phyloP scores from a whole-genome alignment of 495 filamentous ascomycete genomes.

The Collariella sp. region DNA sequence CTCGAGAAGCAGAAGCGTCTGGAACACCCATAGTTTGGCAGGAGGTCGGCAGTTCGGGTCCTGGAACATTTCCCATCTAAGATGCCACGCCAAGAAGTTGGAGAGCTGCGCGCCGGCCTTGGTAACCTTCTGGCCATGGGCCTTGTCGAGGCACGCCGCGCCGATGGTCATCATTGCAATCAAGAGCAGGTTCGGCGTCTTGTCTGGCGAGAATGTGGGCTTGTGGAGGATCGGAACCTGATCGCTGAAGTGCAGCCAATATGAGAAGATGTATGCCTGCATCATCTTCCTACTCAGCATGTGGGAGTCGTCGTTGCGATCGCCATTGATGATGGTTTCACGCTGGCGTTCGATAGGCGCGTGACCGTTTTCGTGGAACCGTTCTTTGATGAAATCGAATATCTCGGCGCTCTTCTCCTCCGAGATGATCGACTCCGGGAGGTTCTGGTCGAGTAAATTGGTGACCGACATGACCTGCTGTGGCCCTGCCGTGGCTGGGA shows the following conservation, averaged over 20 bases:
- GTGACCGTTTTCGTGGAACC: conserved; percentile 75
- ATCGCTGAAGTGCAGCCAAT: conserved; percentile 90
- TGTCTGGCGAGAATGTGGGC: conserved; percentile 84
- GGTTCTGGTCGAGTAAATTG: conserved; percentile 74
- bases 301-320: conserved; percentile 60
- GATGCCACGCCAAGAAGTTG: conserved; percentile 81
- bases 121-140: conserved; percentile 62
- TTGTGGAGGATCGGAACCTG: conserved; percentile 92
- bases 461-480: conserved; percentile 85
- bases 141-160: conserved; percentile 77
- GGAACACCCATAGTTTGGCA: conserved; percentile 96
- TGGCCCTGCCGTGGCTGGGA: conserved; percentile 43
- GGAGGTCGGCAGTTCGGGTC: conserved; percentile 86
- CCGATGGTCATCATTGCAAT: conserved; percentile 92
- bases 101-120: conserved; percentile 68
- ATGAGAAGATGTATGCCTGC: conserved; percentile 88
- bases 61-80: conserved; percentile 89
- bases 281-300: conserved; percentile 87
- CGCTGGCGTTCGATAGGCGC: conserved; percentile 66
- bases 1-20: conserved; percentile 81
- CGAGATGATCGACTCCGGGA: conserved; percentile 70
- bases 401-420: conserved; percentile 81
- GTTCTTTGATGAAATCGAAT: conserved; percentile 72
- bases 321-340: conserved; percentile 68
- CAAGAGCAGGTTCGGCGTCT: conserved; percentile 75